Evolutionary conservation across 2,329 filamentous ascomycete genomes (phyloP).

Genomic region (Paracamarosporium sp.): DNA sequence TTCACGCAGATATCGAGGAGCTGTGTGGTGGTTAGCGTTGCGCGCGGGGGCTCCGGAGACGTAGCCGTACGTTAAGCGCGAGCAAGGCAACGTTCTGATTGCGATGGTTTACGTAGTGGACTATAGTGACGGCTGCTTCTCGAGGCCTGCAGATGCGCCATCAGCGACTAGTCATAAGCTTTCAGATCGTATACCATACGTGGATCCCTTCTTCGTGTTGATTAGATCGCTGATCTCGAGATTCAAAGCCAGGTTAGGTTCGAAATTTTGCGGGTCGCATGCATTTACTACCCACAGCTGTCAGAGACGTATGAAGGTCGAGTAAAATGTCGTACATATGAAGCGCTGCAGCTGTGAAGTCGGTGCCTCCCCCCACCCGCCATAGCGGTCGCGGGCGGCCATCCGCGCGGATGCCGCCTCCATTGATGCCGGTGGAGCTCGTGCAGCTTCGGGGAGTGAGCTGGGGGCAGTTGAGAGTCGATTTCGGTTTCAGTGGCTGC

Average conservation of each 20-base stretch:
- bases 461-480: neutral
- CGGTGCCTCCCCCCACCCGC: conserved; percentile 77
- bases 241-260: conserved; percentile 94
- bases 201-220: conserved; percentile 95
- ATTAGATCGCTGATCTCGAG: conserved; percentile 96
- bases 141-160: conserved; percentile 66
- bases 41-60: conserved; percentile 14
- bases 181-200: conserved; percentile 55
- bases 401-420: conserved; percentile 96
- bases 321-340: conserved; percentile 65
- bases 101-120: conserved; percentile 93
- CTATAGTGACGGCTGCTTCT: conserved; percentile 91
- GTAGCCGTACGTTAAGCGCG: conserved; percentile 70
- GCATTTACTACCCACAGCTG: conserved; percentile 70
- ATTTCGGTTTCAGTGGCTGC: neutral
- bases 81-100: conserved; percentile 94
- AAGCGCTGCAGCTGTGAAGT: conserved; percentile 91
- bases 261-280: conserved; percentile 96
- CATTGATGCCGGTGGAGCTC: conserved; percentile 57
- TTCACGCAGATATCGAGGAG: conserved; percentile 99
- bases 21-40: conserved; percentile 47
- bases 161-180: conserved; percentile 21
- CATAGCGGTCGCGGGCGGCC: conserved; percentile 93
- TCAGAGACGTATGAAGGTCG: conserved; percentile 14
- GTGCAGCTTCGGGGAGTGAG: neutral